Percentiles rank a stretch among this genome's conserved stretches.
phyloP scores from a whole-genome alignment of 129 eudicot species.

The Daucus carota region DNA sequence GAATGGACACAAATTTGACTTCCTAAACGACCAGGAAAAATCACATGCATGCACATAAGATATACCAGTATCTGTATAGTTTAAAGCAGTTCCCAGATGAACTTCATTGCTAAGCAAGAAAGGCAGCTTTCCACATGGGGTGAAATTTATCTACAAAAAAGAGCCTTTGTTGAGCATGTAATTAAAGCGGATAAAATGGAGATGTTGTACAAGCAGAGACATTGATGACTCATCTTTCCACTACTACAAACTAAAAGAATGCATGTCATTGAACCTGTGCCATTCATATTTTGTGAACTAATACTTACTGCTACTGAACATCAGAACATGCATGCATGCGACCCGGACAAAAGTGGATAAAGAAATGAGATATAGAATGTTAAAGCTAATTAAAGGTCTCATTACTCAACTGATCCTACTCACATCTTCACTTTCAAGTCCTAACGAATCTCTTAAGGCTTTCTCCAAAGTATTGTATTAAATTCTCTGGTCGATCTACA shows the following conservation, averaged over 20 bases:
- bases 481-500: background rate
- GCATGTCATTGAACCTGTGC: background rate
- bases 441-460: background rate
- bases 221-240: constrained; percentile 20
- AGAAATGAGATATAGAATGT: background rate
- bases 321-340: constrained; percentile 7
- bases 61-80: too few relatives aligned
- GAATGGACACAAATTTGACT: too few relatives aligned
- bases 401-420: background rate
- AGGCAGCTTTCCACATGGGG: constrained; percentile 1
- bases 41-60: too few relatives aligned
- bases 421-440: background rate
- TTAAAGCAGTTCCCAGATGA: too few relatives aligned
- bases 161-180: background rate
- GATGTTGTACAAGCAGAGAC: background rate
- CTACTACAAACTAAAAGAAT: constrained; percentile 1
- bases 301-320: background rate
- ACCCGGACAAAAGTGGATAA: background rate
- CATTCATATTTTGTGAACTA: background rate
- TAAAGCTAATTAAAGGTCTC: background rate
- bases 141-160: background rate
- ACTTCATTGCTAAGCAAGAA: constrained; percentile 9
- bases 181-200: background rate
- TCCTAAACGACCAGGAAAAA: too few relatives aligned
- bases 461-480: background rate